These are phyloP conservation scores for Phytophthora pseudosyringae DNA, from an alignment of 352 stramenopile genomes.

Conservation along the genomic window DNA sequence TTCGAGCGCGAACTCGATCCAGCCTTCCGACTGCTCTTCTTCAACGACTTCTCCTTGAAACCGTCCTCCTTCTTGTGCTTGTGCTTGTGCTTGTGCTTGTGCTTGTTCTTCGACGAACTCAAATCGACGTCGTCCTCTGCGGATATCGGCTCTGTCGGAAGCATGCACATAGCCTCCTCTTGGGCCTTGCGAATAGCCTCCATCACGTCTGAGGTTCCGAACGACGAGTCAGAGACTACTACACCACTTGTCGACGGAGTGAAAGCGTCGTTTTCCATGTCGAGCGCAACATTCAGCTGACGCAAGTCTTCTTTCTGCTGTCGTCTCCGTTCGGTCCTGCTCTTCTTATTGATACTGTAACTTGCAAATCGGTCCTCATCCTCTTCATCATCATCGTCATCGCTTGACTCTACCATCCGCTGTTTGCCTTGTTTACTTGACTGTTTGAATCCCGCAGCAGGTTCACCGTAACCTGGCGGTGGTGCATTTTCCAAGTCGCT, in stretches of 20 bases:
- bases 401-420: constrained; percentile 31
- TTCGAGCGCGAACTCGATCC: constrained; percentile 30
- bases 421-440: constrained; percentile 5
- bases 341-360: constrained; percentile 58
- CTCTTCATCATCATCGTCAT: constrained; percentile 39
- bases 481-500: constrained; percentile 52
- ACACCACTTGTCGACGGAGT: constrained; percentile 2
- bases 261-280: constrained; percentile 22
- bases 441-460: neutral
- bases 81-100: constrained; percentile 42
- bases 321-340: constrained; percentile 37
- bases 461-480: neutral
- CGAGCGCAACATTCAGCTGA: constrained; percentile 40
- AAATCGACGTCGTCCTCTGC: constrained; percentile 10
- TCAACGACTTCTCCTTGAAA: constrained; percentile 24
- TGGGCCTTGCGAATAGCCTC: constrained; percentile 74
- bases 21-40: constrained; percentile 38
- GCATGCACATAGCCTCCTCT: constrained; percentile 71
- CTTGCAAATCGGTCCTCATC: constrained; percentile 51
- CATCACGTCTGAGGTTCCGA: constrained; percentile 57
- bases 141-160: constrained; percentile 24
- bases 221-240: constrained; percentile 17
- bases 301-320: constrained; percentile 57
- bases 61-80: constrained; percentile 32
- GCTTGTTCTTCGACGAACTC: constrained; percentile 24